Evolutionary conservation across 352 stramenopile species (phyloP).

Genomic region (Blastocystis sp.): DNA sequence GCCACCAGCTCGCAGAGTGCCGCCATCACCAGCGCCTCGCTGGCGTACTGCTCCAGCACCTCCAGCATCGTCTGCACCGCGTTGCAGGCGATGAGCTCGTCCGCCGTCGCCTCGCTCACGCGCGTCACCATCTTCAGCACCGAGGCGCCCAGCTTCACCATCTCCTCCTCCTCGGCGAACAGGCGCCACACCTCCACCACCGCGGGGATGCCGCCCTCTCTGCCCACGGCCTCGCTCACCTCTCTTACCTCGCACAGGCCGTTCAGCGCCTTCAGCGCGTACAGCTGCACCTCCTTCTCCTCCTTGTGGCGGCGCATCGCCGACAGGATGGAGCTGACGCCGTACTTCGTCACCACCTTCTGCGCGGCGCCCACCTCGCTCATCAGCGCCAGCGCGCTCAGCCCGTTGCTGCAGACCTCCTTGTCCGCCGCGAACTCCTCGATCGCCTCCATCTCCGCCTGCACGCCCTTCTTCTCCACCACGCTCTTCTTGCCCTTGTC

Average conservation of each 20-base stretch:
- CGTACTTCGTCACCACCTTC: not conserved
- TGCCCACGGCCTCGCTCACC: not conserved
- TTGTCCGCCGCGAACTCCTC: slow-evolving; percentile 21
- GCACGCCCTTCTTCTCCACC: not conserved
- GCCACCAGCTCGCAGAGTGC: slow-evolving; percentile 51
- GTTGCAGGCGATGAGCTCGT: slow-evolving; percentile 1
- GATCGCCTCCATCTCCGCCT: slow-evolving; percentile 19
- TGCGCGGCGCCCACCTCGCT: not conserved
- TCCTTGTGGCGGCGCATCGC: slow-evolving; percentile 14
- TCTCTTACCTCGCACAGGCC: slow-evolving; percentile 12
- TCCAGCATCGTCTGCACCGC: slow-evolving; percentile 50
- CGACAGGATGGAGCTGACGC: slow-evolving; percentile 39
- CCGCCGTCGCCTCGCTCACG: not conserved
- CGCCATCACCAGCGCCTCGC: slow-evolving; percentile 6
- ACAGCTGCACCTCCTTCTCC: slow-evolving; percentile 37
- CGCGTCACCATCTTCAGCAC: slow-evolving; percentile 19
- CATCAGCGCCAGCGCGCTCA: slow-evolving; percentile 25
- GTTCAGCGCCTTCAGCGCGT: slow-evolving; percentile 9
- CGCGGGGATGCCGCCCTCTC: slow-evolving; percentile 26
- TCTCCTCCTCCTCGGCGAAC: not conserved
- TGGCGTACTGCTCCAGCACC: slow-evolving; percentile 28
- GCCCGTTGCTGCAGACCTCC: slow-evolving; percentile 24
- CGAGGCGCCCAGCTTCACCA: slow-evolving; percentile 15
- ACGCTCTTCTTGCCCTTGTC: slow-evolving; percentile 45
- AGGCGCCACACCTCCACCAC: slow-evolving; percentile 36